Evolutionary conservation across 1,139 yeast genomes (phyloP).

Genomic region (Yamadazyma dendronema): DNA sequence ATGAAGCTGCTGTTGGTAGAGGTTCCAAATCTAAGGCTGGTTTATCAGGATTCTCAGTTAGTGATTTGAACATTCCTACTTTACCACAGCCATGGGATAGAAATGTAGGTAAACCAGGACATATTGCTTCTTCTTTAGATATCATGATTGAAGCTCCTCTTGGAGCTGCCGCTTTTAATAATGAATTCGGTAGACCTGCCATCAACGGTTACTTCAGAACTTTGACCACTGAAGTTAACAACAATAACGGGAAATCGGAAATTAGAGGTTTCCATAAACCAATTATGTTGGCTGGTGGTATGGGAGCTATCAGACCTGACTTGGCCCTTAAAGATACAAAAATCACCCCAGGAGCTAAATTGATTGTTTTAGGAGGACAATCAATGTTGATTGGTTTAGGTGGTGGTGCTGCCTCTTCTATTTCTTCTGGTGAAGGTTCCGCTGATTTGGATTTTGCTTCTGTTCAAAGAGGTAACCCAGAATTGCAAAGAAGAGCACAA

Average conservation of each 20-base stretch:
- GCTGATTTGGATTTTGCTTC: conserved; percentile 98
- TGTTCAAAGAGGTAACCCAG: conserved; percentile 99
- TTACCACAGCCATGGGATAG: conserved; percentile 94
- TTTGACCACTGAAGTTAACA: conserved; percentile 73
- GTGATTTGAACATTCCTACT: conserved; percentile 85
- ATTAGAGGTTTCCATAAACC: conserved; percentile 98
- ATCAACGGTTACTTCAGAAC: conserved; percentile 97
- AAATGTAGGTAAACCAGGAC: conserved; percentile 82
- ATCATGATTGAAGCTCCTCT: conserved; percentile 97
- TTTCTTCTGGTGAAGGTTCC: conserved; percentile 93
- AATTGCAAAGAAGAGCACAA: conserved; percentile 98
- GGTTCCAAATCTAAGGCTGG: conserved; percentile 98
- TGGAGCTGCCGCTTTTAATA: conserved; percentile 97
- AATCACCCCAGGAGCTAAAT: conserved; percentile 88
- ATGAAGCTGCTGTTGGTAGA: conserved; percentile 99
- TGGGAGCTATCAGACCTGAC: conserved; percentile 94
- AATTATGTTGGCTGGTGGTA: conserved; percentile 98
- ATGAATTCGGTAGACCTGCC: conserved; percentile 98
- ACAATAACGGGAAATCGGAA: conserved; percentile 63
- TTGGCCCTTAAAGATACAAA: conserved; percentile 84
- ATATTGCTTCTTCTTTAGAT: conserved; percentile 89
- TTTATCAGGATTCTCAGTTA: conserved; percentile 86
- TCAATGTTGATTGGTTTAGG: conserved; percentile 99
- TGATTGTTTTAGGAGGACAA: conserved; percentile 96
- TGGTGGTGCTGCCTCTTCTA: conserved; percentile 98